Evolutionary conservation across 2,329 filamentous ascomycete genomes (phyloP).

Genomic region (Cercospora janseana): DNA sequence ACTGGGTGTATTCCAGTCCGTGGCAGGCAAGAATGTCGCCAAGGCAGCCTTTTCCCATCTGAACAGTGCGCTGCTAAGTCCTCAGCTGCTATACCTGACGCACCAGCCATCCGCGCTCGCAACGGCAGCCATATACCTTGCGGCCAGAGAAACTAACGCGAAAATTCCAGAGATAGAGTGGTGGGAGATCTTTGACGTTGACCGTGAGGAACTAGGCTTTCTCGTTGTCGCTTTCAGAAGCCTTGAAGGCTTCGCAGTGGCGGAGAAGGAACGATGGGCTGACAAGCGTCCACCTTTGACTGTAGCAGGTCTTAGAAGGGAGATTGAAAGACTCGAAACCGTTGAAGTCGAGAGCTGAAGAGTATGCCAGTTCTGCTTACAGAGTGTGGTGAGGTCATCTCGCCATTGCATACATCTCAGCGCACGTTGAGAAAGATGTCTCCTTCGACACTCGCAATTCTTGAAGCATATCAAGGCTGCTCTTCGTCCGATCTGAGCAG

Average conservation of each 20-base stretch:
- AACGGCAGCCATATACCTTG: conserved; percentile 86
- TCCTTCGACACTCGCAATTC: too few relatives aligned
- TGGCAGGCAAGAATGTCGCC: conserved; percentile 55
- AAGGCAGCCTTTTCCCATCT: conserved; percentile 70
- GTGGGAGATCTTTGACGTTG: conserved; percentile 98
- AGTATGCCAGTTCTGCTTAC: too few relatives aligned
- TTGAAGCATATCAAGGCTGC: too few relatives aligned
- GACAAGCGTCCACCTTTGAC: conserved; percentile 57
- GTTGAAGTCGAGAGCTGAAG: conserved; percentile 9
- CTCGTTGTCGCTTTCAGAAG: conserved; percentile 83
- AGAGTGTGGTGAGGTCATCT: too few relatives aligned
- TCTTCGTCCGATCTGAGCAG: too few relatives aligned
- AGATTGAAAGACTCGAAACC: conserved; percentile 49
- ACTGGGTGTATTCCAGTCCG: conserved; percentile 62
- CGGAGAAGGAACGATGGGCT: conserved; percentile 57
- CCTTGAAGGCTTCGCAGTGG: conserved; percentile 65
- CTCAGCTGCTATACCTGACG: conserved; percentile 85
- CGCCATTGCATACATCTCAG: too few relatives aligned
- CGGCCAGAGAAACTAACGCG: conserved; percentile 70
- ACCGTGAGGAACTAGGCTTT: conserved; percentile 91
- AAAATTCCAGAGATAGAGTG: conserved; percentile 82
- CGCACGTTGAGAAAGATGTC: too few relatives aligned
- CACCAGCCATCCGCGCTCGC: conserved; percentile 86
- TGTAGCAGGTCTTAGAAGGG: conserved; percentile 56
- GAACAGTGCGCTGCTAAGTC: conserved; percentile 81